Base-by-base conservation (phyloP, 768 basidiomycete species). In the Boletus edulis region DNA sequence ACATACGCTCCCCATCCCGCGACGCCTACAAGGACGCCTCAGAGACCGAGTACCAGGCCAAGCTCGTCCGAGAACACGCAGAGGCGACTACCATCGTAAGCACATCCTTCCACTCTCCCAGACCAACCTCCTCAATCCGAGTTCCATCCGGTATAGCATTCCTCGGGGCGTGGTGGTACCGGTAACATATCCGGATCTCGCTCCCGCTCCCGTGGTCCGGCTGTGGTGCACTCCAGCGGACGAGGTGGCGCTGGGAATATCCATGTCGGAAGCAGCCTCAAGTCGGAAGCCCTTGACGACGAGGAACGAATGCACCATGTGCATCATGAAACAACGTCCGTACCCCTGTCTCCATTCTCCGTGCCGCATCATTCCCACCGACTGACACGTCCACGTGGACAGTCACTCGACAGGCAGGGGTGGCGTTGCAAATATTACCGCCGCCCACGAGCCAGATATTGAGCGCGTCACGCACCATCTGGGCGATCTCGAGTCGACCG, bases 1-100 rank as follows among this genome's bases (percentile, higher is more conserved):
- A 95, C 77, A 84, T 94, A 48, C 84, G 89, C 53, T 87, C 90
- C 2, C 85, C 85, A 1, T 90, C 89, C 22, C 81, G 84, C 35
- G 54, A 49, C 32, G 54, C 20, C 11, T 9, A 24, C 42, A 31
- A 6, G 35, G 85, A 72, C 12, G 49, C 43, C 42, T 46, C 54
- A 44, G 60, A 74, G 56, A 24, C 61, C 39, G 62, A 52, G 3
- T 56, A 59, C 51, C 66, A 70, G 43, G 67, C 65, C 22, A 54
- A 29, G 24, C 32, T 70, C 55, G 29, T 64, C 18, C 65, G 57
- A 1, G 56, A 70, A 7, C 68, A 63, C 54, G 60, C 72, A 29
- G 72, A 73, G 46, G 58, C 59, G n/a, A 49, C 64, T 41, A 50
- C 49, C 17, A 56, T 75, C 27, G 79, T 80, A 62, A 56, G 80